Evolutionary conservation across 345 rosid genomes (phyloP).

Genomic region (Syzygium jambos): DNA sequence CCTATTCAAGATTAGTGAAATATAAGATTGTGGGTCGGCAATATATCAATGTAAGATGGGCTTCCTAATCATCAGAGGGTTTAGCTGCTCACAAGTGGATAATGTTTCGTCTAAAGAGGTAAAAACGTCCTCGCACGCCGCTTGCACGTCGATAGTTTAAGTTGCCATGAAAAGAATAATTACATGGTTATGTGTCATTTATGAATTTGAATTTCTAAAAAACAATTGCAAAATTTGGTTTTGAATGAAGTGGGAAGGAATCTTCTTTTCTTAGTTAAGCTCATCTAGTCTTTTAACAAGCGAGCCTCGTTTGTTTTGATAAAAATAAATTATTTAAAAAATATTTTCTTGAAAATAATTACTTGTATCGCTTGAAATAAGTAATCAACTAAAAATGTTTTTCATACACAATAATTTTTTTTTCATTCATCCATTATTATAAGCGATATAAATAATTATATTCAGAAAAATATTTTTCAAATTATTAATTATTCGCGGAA

Average conservation of each 20-base stretch:
- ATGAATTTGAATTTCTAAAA: too few relatives aligned
- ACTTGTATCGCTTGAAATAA: neutral
- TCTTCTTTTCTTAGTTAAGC: too few relatives aligned
- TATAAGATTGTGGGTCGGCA: neutral
- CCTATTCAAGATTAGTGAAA: neutral
- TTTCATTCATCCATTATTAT: neutral
- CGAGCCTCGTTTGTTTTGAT: accelerated
- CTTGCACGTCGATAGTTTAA: neutral
- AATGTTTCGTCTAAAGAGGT: neutral
- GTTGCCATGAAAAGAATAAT: too few relatives aligned
- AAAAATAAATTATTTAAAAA: neutral
- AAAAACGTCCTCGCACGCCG: neutral
- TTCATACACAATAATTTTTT: neutral
- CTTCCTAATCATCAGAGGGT: too few relatives aligned
- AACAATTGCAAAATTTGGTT: too few relatives aligned
- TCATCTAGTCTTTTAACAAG: neutral
- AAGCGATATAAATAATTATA: neutral
- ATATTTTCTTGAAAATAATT: neutral
- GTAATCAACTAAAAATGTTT: neutral
- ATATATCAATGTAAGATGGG: too few relatives aligned
- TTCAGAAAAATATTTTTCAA: neutral
- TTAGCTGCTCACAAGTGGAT: too few relatives aligned
- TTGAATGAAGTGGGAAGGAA: too few relatives aligned
- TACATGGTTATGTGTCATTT: too few relatives aligned
- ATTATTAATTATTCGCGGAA: neutral